Percentiles rank a stretch among this genome's conserved stretches.
phyloP scores from a whole-genome alignment of 2,329 filamentous ascomycete genomes.

The Boeremia exigua region DNA sequence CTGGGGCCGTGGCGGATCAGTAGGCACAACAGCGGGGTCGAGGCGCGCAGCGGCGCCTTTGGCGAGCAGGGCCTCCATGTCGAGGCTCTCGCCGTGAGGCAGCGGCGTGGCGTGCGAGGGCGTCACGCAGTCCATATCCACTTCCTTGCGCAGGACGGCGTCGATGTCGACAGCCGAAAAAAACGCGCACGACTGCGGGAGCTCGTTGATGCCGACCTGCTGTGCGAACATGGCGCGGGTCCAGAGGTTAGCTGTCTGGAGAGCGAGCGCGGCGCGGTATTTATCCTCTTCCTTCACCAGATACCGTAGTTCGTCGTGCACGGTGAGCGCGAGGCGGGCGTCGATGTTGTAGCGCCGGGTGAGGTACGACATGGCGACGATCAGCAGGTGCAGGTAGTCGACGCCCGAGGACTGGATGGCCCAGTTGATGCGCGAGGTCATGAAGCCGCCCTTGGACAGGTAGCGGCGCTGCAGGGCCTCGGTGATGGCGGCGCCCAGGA shows the following conservation, averaged over 20 bases:
- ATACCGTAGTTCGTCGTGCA: constrained; percentile 97
- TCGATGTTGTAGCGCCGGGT: constrained; percentile 82
- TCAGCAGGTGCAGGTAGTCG: constrained; percentile 93
- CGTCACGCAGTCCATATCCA: constrained; percentile 96
- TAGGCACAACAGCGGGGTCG: constrained; percentile 67
- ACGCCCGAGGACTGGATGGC: constrained; percentile 97
- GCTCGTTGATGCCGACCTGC: constrained; percentile 93
- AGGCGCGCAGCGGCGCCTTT: constrained; percentile 74
- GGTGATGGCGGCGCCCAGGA: constrained; percentile 92
- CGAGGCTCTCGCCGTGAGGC: constrained; percentile 82
- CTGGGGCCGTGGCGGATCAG: constrained; percentile 64
- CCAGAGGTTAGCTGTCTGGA: constrained; percentile 95
- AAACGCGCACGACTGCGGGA: constrained; percentile 92
- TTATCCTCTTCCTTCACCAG: constrained; percentile 84
- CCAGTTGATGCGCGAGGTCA: constrained; percentile 98
- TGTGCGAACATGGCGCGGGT: constrained; percentile 97
- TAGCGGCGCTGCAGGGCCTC: constrained; percentile 90
- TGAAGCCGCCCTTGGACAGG: constrained; percentile 86
- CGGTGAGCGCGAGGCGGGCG: constrained; percentile 87
- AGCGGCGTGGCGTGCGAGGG: constrained; percentile 83
- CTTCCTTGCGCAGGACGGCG: constrained; percentile 93
- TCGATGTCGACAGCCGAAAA: constrained; percentile 97
- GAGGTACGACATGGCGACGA: constrained; percentile 94
- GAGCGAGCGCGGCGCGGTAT: constrained; percentile 87
- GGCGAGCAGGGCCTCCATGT: constrained; percentile 77